Evolutionary conservation across 495 filamentous ascomycete genomes (phyloP), one percentile per base, ranked within the genome.

Genomic region (Penicillium mononematosum): DNA sequence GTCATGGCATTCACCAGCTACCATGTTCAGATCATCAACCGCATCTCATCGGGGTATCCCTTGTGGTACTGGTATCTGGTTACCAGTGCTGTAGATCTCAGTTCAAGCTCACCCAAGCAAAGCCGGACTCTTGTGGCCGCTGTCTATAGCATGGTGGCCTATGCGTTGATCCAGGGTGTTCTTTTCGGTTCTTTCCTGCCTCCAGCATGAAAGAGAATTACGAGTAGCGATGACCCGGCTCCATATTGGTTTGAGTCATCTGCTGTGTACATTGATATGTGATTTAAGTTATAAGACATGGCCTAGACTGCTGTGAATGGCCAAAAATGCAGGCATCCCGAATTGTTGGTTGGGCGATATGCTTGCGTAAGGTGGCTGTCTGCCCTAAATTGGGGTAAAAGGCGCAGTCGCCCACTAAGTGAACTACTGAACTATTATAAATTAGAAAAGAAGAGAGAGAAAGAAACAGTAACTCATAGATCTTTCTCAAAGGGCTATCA

Each of bases 131-230:
- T 69, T 17, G n/a, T 58, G 61, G 50, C 73, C 41, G 65, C 80
- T 31, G 77, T 88, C 24, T 79, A 78, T 58, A 87, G 81, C 62
- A 91, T 94, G 83, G 76, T 92, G 31, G 78, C 88, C 64, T 96
- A 98, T 73, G 90, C 83, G 4, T 61, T 88, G 39, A 80, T 96
- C 41, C 93, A 98, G 65, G 89, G 81, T 6, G 87, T 80, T 44
- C 75, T 98, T 43, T 97, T 89, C 76, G 83, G 90, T n/a, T 88
- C 85, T n/a, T 98, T 98, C 66, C 81, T 98, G 36, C 93, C 93
- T 14, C 93, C 93, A n/a, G 93, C 93, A 39, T 90, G 62, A 64
- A 55, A 2, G 22, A 36, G 20, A 50, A 27, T 19, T 25, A 39
- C 10, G 8, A 41, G 12, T 4, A 41, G 19, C 5, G n/a, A 48